These are phyloP conservation scores for Stachybotrys echinatus DNA, from an alignment of 2,329 filamentous ascomycete species.

Conservation along the genomic window DNA sequence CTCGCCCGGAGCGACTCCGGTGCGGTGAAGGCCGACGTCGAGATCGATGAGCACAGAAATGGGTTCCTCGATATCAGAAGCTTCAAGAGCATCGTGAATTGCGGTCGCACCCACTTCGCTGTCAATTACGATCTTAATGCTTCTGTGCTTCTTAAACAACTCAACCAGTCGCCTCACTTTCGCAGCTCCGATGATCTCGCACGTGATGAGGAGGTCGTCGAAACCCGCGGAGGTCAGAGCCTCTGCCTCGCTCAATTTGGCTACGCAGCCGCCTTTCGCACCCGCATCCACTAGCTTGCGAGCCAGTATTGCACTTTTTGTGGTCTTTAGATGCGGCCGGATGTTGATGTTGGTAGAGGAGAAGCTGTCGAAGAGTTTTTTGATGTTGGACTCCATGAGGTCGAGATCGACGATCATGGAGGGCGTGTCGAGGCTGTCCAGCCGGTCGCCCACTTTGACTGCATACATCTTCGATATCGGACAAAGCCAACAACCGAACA, in stretches of 20 bases:
- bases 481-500: background rate
- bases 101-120: conserved; percentile 36
- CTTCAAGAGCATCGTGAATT: conserved; percentile 35
- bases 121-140: conserved; percentile 42
- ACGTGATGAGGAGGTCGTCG: conserved; percentile 44
- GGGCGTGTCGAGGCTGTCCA: conserved; percentile 40
- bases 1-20: conserved; percentile 37
- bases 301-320: conserved; percentile 41
- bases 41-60: conserved; percentile 40
- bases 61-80: conserved; percentile 26
- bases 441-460: conserved; percentile 6
- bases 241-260: conserved; percentile 43
- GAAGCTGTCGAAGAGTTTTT: conserved; percentile 37
- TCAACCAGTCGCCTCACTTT: conserved; percentile 41
- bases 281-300: conserved; percentile 36
- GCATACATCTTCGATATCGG: conserved; percentile 1
- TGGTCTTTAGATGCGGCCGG: conserved; percentile 49
- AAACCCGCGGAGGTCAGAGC: conserved; percentile 36
- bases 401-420: conserved; percentile 51
- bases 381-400: conserved; percentile 45
- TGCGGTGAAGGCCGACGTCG: conserved; percentile 45
- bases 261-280: conserved; percentile 45
- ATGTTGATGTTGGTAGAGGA: conserved; percentile 38
- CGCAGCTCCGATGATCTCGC: conserved; percentile 40
- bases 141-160: conserved; percentile 29